Base-by-base conservation (phyloP, 805 yeast species). In the Helenozyma rhizophorensis region DNA sequence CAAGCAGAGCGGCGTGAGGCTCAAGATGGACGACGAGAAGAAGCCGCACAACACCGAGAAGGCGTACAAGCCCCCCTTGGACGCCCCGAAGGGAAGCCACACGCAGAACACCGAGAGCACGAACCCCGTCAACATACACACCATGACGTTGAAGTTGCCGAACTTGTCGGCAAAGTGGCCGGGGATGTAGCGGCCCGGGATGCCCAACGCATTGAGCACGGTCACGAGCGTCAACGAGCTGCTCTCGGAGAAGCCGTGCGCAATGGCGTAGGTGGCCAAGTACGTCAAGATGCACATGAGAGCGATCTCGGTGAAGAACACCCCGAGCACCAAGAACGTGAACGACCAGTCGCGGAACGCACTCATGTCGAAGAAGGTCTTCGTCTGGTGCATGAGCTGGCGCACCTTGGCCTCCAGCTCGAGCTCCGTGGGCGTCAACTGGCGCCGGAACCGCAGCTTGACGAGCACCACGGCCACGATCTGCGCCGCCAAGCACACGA, bases 1-100 rank as follows among this genome's bases (percentile, higher is more conserved):
- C n/a, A 80, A 69, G 40, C 89, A 81, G 4, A 76, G 78, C 0
- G 90, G 87, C 1, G 83, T 72, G 30, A 83, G 48, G 1, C 84
- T 70, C 25, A 83, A 59, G 4, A 82, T 74, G 13, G 83, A 72
- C 3, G 86, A 78, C 19, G 74, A 65, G 36, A 72, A 68, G 45
- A 79, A 74, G 0, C 88, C 88, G 47, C 71, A 74, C 3, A 72
- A 30, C 0, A 65, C 70, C 6, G 79, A 60, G 51, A 79, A 82
- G 0, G 65, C 64, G 42, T 75, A 72, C 32, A 80, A 54, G 0
- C 64, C 70, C 2, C 55, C 56, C 18, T 61, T 34, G 30, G 53
- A 43, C 7, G 50, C 36, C 1, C 85, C 87, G 34, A 78, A 72
- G 1, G 89, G 88, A 14, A 80, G 55, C 88, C 88, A 80, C n/a